Percentiles rank a stretch among this genome's conserved stretches.
Conservation (phyloP, 768 basidiomycete species). For the Hirschioporus abietinus region DNA sequence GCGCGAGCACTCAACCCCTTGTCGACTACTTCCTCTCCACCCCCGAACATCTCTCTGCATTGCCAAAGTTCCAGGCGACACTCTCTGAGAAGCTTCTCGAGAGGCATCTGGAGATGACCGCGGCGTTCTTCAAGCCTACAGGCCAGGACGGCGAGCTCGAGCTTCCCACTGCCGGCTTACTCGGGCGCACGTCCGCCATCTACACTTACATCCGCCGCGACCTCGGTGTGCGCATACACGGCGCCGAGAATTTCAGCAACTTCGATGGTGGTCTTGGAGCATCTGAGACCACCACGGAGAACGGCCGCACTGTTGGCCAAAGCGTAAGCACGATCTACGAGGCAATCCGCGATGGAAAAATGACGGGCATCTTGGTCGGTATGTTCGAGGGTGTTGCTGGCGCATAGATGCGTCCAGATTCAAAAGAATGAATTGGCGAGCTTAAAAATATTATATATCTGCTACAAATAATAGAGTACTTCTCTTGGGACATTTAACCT, state of each 20-base stretch:
- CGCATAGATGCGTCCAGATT: not conserved
- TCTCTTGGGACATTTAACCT: not conserved
- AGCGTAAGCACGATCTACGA: conserved; percentile 75
- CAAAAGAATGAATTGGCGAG: not conserved
- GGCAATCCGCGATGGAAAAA: conserved; percentile 67
- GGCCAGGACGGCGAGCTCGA: conserved; percentile 35
- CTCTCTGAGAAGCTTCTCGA: conserved; percentile 16
- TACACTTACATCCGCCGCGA: conserved; percentile 74
- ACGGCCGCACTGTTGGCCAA: conserved; percentile 41
- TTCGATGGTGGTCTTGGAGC: conserved; percentile 61
- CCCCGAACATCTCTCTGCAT: conserved; percentile 19
- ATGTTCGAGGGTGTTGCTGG: conserved; percentile 31
- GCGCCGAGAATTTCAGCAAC: conserved; percentile 59
- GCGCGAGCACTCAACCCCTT: conserved; percentile 53
- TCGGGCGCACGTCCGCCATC: conserved; percentile 63
- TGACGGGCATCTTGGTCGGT: conserved; percentile 51
- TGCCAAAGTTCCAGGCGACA: conserved; percentile 19
- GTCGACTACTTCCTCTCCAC: conserved; percentile 49
- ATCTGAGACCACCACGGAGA: conserved; percentile 46
- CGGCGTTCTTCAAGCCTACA: conserved; percentile 24
- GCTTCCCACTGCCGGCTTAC: conserved; percentile 61
- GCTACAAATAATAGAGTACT: not conserved
- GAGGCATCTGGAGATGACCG: conserved; percentile 23
- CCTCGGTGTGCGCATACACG: conserved; percentile 75
- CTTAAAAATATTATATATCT: not conserved